These are phyloP conservation scores for Solanum pennellii DNA, from an alignment of 257 asterid species.

Conservation along the genomic window DNA sequence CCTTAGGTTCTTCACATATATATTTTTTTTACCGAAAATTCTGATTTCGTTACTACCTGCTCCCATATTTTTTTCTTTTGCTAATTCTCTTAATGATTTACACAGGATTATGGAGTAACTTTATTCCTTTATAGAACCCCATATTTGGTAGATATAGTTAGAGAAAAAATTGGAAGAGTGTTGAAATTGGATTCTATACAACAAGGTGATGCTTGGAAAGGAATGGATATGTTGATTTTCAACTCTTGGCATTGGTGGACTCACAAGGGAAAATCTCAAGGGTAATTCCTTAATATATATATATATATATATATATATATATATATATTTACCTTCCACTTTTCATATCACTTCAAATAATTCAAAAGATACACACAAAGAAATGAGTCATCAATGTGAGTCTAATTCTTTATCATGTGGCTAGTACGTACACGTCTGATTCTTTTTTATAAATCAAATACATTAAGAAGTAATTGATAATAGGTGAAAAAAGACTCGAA, in stretches of 20 bases:
- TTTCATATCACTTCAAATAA: neutral
- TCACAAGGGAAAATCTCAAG: slow-evolving; percentile 28
- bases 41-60: neutral
- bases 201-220: slow-evolving; percentile 42
- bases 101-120: slow-evolving; percentile 7
- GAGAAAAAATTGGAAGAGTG: slow-evolving; percentile 22
- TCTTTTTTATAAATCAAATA: neutral
- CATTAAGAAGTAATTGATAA: neutral
- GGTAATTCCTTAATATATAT: neutral
- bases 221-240: slow-evolving; percentile 51
- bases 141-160: slow-evolving; percentile 34
- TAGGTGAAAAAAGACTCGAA: neutral
- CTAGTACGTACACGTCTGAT: neutral
- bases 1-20: neutral
- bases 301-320: no score
- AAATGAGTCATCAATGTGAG: neutral
- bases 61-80: neutral
- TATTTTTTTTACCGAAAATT: neutral
- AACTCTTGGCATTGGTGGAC: slow-evolving; percentile 74
- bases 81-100: neutral
- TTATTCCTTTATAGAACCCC: slow-evolving; percentile 15
- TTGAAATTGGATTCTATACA: slow-evolving; percentile 39
- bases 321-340: neutral
- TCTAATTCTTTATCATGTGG: neutral
- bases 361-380: neutral